These are phyloP conservation scores for Jamesozyma rosinii DNA, from an alignment of 805 yeast species.

Conservation along the genomic window DNA sequence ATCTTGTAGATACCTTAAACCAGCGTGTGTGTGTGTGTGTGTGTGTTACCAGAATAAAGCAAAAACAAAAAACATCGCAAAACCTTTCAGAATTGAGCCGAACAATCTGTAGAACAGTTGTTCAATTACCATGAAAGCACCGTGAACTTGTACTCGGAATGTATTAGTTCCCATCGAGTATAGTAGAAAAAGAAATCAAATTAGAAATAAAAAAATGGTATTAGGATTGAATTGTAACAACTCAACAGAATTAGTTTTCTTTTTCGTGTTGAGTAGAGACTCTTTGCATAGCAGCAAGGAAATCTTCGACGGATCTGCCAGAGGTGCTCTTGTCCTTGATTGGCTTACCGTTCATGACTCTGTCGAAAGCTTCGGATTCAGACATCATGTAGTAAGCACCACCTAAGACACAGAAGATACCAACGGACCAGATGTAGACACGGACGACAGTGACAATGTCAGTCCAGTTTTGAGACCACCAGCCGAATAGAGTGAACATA, in stretches of 20 bases:
- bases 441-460: conserved; percentile 91
- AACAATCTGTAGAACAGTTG: too few relatives aligned
- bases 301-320: conserved; percentile 69
- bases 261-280: conserved; percentile 85
- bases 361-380: conserved; percentile 67
- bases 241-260: conserved; percentile 40
- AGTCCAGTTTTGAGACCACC: conserved; percentile 98
- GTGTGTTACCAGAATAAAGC: conserved; percentile 4
- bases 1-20: not conserved
- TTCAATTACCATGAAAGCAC: not conserved
- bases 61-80: not conserved
- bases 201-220: conserved; percentile 2
- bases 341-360: conserved; percentile 76
- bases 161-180: conserved; percentile 12
- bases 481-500: conserved; percentile 85
- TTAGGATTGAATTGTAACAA: conserved; percentile 3
- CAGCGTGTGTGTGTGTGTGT: conserved; percentile 6
- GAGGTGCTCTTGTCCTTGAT: conserved; percentile 46
- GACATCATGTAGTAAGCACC: conserved; percentile 95
- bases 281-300: conserved; percentile 79
- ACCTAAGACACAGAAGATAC: conserved; percentile 92
- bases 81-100: too few relatives aligned
- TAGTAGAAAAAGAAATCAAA: conserved; percentile 4
- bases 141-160: not conserved
- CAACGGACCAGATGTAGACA: conserved; percentile 92